Evolutionary conservation across 192 early-diverging fungal genomes (phyloP).

Genomic region (Chytriomyces sp.): DNA sequence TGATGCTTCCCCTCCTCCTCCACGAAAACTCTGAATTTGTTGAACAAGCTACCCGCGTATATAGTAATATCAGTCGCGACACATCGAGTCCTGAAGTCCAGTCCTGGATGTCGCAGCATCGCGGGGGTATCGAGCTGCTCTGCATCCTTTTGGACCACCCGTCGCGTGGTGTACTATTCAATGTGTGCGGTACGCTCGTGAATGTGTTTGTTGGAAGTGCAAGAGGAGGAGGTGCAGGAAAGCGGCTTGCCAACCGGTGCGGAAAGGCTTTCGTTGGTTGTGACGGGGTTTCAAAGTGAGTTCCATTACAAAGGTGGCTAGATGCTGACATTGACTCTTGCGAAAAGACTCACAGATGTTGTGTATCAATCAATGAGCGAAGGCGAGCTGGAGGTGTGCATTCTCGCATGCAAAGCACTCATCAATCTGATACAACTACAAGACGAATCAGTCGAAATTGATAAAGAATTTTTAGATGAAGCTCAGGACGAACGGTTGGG

Average conservation of each 20-base stretch:
- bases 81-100: neutral
- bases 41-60: conserved; percentile 38
- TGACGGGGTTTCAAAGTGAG: neutral
- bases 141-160: conserved; percentile 47
- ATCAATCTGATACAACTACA: conserved; percentile 25
- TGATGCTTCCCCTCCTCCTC: conserved; percentile 42
- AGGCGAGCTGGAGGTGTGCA: conserved; percentile 11
- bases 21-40: conserved; percentile 44
- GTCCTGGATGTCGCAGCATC: conserved; percentile 12
- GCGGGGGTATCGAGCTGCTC: conserved; percentile 44
- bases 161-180: conserved; percentile 29
- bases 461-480: neutral
- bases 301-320: neutral
- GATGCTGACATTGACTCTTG: neutral
- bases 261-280: conserved; percentile 1
- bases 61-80: conserved; percentile 43
- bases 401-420: conserved; percentile 29
- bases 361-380: conserved; percentile 9
- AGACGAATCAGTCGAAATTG: neutral
- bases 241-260: neutral
- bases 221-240: neutral
- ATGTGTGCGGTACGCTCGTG: conserved; percentile 46
- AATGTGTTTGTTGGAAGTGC: conserved; percentile 35
- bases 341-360: conserved; percentile 30
- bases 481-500: conserved; percentile 7